phyloP scores from a whole-genome alignment of 1,139 yeast species.

The Saccharomycopsis phalli region DNA sequence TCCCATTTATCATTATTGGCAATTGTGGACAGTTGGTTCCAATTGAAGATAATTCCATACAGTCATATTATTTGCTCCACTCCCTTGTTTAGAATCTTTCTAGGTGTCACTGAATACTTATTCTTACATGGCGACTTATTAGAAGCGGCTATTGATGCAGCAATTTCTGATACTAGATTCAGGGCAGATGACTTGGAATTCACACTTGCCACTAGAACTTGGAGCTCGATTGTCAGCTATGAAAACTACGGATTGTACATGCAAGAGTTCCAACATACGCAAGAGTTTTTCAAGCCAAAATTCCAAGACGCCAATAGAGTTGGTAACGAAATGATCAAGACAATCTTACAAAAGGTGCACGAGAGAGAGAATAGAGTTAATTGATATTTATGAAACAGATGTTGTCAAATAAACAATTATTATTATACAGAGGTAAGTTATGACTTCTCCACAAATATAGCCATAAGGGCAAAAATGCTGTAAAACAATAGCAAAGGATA shows the following conservation, averaged over 20 bases:
- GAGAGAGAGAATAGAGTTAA: slow-evolving; percentile 27
- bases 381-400: not conserved
- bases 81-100: slow-evolving; percentile 80
- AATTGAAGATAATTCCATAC: slow-evolving; percentile 78
- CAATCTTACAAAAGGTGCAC: slow-evolving; percentile 51
- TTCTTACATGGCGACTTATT: slow-evolving; percentile 77
- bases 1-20: slow-evolving; percentile 83
- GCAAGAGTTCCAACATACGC: slow-evolving; percentile 67
- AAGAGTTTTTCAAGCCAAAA: slow-evolving; percentile 75
- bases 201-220: slow-evolving; percentile 69
- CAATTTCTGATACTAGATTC: slow-evolving; percentile 57
- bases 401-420: no score
- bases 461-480: slow-evolving; percentile 92
- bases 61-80: slow-evolving; percentile 97
- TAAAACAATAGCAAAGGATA: slow-evolving; percentile 90
- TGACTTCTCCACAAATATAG: slow-evolving; percentile 54
- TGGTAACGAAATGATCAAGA: slow-evolving; percentile 94
- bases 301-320: slow-evolving; percentile 78
- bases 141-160: slow-evolving; percentile 70
- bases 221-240: slow-evolving; percentile 77
- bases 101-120: slow-evolving; percentile 88
- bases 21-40: slow-evolving; percentile 90
- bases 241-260: slow-evolving; percentile 71
- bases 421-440: slow-evolving; percentile 2
- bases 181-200: slow-evolving; percentile 83